Evolutionary conservation across 306 rosid genomes (phyloP).

Genomic region (Castanea crenata): DNA sequence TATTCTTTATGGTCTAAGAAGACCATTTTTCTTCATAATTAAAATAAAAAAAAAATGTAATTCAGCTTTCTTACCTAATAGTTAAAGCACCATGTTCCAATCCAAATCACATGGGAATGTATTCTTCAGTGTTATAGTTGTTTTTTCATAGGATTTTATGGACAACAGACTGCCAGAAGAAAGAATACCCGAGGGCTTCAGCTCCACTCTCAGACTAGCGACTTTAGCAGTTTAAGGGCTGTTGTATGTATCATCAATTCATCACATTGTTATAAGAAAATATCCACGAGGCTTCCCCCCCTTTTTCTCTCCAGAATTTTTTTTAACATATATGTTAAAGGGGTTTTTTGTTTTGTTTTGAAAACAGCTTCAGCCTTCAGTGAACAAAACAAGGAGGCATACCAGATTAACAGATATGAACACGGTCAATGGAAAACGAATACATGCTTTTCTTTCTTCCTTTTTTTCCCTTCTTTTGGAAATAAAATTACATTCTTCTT

Average conservation of each 20-base stretch:
- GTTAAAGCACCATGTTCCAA: conserved; percentile 9
- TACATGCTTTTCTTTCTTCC: neutral
- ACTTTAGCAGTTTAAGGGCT: neutral
- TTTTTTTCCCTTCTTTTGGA: neutral
- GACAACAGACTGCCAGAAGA: conserved; percentile 2
- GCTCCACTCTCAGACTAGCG: neutral
- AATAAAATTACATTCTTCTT: neutral
- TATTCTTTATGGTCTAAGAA: conserved; percentile 37
- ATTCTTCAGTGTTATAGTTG: neutral
- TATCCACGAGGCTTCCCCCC: neutral
- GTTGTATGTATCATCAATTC: neutral
- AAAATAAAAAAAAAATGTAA: neutral
- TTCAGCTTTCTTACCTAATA: conserved; percentile 15
- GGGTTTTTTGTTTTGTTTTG: neutral
- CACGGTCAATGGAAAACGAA: neutral
- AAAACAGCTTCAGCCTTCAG: neutral
- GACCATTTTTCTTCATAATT: conserved; percentile 21
- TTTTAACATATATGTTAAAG: neutral
- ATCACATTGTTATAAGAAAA: neutral
- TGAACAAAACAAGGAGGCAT: neutral
- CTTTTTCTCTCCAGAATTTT: neutral
- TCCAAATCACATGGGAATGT: neutral
- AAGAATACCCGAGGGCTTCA: neutral
- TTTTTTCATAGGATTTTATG: neutral
- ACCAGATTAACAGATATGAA: no score